Evolutionary conservation across 1,139 yeast genomes (phyloP).

Genomic region (Saccharomyces hybrid): DNA sequence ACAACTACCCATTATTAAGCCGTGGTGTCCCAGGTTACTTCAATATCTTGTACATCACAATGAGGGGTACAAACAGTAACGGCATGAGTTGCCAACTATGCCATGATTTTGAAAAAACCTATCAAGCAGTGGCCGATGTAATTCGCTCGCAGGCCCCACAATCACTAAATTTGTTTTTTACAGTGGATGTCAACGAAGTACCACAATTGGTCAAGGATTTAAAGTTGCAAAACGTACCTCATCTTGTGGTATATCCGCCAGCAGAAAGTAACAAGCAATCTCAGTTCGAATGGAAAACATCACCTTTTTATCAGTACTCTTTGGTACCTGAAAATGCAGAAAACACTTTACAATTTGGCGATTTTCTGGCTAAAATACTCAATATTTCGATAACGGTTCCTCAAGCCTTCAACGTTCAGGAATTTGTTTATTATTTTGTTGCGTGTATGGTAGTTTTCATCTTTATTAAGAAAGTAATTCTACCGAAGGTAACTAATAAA

Average conservation of each 20-base stretch:
- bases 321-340: constrained; percentile 23
- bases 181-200: constrained; percentile 44
- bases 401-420: constrained; percentile 36
- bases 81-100: constrained; percentile 40
- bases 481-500: constrained; percentile 33
- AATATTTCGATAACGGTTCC: constrained; percentile 39
- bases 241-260: constrained; percentile 59
- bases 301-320: constrained; percentile 32
- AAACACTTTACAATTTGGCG: constrained; percentile 42
- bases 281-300: constrained; percentile 23
- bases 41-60: constrained; percentile 41
- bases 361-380: constrained; percentile 42
- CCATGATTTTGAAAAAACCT: constrained; percentile 35
- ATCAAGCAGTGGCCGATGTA: constrained; percentile 38
- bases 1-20: constrained; percentile 27
- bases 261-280: constrained; percentile 15
- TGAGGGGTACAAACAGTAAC: constrained; percentile 28
- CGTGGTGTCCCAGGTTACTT: constrained; percentile 38
- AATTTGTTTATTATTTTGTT: constrained; percentile 42
- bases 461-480: constrained; percentile 41
- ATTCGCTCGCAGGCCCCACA: constrained; percentile 40
- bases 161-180: constrained; percentile 40
- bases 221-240: constrained; percentile 48
- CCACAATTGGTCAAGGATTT: constrained; percentile 37
- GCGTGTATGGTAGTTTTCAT: constrained; percentile 42